Conservation (phyloP, 345 rosid genomes). For the Rhizophora mangle region DNA sequence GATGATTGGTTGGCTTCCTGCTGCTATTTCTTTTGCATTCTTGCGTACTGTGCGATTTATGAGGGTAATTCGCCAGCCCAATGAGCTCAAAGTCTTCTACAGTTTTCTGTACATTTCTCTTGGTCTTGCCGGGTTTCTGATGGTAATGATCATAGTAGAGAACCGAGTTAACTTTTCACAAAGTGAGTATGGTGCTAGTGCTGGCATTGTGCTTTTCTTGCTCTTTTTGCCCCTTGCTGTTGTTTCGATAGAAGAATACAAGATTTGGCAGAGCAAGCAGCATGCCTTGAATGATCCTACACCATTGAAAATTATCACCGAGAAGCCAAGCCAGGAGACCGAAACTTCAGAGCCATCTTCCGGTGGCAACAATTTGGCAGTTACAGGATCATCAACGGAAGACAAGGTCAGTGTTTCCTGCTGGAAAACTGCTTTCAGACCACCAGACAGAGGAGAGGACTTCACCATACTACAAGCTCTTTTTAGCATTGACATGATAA, state of each 20-base stretch:
- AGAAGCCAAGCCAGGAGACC: constrained; percentile 12
- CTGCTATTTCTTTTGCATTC: constrained; percentile 45
- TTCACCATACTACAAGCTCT: constrained; percentile 61
- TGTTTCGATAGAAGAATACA: constrained; percentile 48
- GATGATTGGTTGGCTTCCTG: constrained; percentile 59
- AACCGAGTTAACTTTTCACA: constrained; percentile 25
- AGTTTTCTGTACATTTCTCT: constrained; percentile 51
- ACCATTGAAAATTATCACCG: constrained; percentile 29
- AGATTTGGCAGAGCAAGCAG: constrained; percentile 36
- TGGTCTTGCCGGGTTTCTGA: constrained; percentile 55
- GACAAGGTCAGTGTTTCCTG: constrained; percentile 27
- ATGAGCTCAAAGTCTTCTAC: constrained; percentile 53
- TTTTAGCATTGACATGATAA: constrained; percentile 50
- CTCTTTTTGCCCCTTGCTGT: constrained; percentile 48
- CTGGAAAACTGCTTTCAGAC: constrained; percentile 45
- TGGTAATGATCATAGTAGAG: constrained; percentile 48
- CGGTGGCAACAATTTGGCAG: not conserved
- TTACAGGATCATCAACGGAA: not conserved
- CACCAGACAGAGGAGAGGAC: constrained; percentile 59
- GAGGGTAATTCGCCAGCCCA: constrained; percentile 41
- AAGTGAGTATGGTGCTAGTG: constrained; percentile 42
- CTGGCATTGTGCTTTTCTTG: constrained; percentile 47
- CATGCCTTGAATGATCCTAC: constrained; percentile 27
- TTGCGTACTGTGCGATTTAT: constrained; percentile 40
- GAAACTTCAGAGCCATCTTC: not conserved